Evolutionary conservation across 2,329 filamentous ascomycete genomes (phyloP).

Genomic region (Hyphodiscus sp.): DNA sequence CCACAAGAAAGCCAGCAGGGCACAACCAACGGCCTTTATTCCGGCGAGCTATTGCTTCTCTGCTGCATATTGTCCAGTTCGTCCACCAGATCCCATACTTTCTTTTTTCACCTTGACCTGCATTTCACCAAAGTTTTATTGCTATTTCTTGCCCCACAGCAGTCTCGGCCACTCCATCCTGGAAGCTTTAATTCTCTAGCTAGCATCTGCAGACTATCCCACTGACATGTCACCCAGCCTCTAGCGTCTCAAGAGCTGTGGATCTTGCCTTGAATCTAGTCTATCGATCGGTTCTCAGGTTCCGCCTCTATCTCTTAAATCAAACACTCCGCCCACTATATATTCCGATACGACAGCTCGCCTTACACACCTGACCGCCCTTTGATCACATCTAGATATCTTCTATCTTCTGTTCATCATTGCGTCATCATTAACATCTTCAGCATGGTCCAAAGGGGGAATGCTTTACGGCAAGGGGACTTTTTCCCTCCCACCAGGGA

Average conservation of each 20-base stretch:
- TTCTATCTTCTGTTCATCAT: neutral
- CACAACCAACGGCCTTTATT: slow-evolving; percentile 8
- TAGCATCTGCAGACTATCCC: slow-evolving; percentile 10
- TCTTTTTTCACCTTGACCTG: slow-evolving; percentile 2
- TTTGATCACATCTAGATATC: slow-evolving; percentile 1
- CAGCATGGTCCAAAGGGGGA: slow-evolving; percentile 23
- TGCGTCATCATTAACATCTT: slow-evolving; percentile 9
- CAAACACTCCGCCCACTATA: slow-evolving; percentile 8
- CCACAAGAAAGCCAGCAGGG: slow-evolving; percentile 18
- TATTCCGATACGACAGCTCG: slow-evolving; percentile 30
- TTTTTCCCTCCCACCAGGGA: slow-evolving; percentile 13
- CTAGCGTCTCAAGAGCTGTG: slow-evolving; percentile 9
- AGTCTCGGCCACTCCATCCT: slow-evolving; percentile 9
- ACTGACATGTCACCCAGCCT: slow-evolving; percentile 11
- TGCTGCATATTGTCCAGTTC: slow-evolving; percentile 6
- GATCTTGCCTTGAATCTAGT: slow-evolving; percentile 3
- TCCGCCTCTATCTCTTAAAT: slow-evolving; percentile 16
- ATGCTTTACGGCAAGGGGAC: slow-evolving; percentile 13
- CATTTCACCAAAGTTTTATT: neutral
- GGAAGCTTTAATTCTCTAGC: slow-evolving; percentile 6
- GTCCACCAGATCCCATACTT: slow-evolving; percentile 10
- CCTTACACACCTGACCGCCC: slow-evolving; percentile 22
- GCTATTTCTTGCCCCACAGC: neutral
- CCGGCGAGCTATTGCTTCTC: slow-evolving; percentile 9
- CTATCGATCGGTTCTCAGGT: slow-evolving; percentile 16